phyloP scores from a whole-genome alignment of 2,329 filamentous ascomycete genomes.

The Cladophialophora carrionii region DNA sequence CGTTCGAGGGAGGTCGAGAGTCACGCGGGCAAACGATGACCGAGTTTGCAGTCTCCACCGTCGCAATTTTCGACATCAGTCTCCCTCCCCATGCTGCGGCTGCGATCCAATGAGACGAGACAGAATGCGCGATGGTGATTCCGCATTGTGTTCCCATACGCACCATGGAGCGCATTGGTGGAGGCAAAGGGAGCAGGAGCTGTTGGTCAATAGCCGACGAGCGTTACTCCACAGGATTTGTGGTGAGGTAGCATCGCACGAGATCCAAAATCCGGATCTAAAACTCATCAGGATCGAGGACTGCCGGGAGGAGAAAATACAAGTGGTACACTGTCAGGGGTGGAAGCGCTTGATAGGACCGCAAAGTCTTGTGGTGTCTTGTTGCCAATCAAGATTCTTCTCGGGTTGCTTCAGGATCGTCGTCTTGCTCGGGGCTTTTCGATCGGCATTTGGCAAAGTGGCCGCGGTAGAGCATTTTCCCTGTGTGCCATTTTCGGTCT shows the following conservation, averaged over 20 bases:
- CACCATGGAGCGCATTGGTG: not conserved
- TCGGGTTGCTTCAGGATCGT: not conserved
- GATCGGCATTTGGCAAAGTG: slow-evolving; percentile 4
- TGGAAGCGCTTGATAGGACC: not conserved
- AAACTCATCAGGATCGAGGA: not conserved
- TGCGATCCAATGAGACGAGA: not conserved
- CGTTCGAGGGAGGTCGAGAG: slow-evolving; percentile 9
- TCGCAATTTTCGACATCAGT: not conserved
- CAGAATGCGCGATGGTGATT: not conserved
- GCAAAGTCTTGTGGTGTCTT: not conserved
- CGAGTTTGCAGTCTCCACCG: slow-evolving; percentile 3
- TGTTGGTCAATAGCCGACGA: slow-evolving; percentile 7
- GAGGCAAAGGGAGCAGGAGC: not conserved
- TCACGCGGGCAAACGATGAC: slow-evolving; percentile 14
- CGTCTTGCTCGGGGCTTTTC: not conserved
- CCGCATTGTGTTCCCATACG: not conserved
- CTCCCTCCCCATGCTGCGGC: not conserved
- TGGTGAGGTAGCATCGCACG: slow-evolving; percentile 20
- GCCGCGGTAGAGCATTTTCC: not conserved
- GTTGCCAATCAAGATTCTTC: slow-evolving; percentile 4
- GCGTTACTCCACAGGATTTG: not conserved
- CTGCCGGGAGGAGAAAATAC: slow-evolving; percentile 11
- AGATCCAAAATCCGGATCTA: slow-evolving; percentile 10
- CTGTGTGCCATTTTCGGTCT: not conserved
- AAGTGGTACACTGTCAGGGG: not conserved